A percentile compares a stretch with the other conserved stretches of the same genome.
phyloP scores from a whole-genome alignment of 208 protist species.

The Strigomonas culicis region DNA sequence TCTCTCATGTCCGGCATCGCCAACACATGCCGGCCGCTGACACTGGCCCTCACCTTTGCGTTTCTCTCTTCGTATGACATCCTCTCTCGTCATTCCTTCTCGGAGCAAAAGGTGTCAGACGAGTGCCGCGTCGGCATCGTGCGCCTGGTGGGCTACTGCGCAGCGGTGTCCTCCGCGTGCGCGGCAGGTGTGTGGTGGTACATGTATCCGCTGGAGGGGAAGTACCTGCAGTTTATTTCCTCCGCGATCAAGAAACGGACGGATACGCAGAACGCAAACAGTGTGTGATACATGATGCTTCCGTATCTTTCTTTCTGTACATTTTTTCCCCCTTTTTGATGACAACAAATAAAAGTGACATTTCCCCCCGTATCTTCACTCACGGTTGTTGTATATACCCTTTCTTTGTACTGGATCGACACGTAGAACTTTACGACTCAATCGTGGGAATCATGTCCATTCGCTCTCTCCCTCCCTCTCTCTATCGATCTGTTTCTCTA shows the following conservation, averaged over 20 bases:
- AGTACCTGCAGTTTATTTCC: conserved; percentile 65
- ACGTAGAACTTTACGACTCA: background rate
- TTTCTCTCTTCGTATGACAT: too few species aligned
- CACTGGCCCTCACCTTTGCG: conserved; percentile 15
- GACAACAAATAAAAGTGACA: too few species aligned
- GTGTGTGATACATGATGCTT: conserved; percentile 16
- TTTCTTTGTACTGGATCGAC: too few species aligned
- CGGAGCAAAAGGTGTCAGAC: too few species aligned
- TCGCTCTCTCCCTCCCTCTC: background rate
- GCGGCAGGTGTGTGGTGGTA: conserved; percentile 35
- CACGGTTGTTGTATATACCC: too few species aligned
- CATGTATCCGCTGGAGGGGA: conserved; percentile 63
- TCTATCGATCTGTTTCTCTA: background rate
- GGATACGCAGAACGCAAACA: conserved; percentile 21
- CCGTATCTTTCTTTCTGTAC: background rate
- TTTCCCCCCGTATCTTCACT: too few species aligned
- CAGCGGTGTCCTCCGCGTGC: conserved; percentile 16
- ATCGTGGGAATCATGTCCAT: background rate
- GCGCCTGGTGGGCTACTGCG: conserved; percentile 20
- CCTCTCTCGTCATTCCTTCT: too few species aligned
- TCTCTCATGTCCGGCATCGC: conserved; percentile 12
- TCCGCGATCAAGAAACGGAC: conserved; percentile 48
- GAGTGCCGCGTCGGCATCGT: conserved; percentile 20
- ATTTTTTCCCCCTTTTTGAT: background rate
- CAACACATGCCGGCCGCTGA: conserved; percentile 24